Evolutionary conservation across 257 asterid species (phyloP).

Genomic region (Rauvolfia tetraphylla): DNA sequence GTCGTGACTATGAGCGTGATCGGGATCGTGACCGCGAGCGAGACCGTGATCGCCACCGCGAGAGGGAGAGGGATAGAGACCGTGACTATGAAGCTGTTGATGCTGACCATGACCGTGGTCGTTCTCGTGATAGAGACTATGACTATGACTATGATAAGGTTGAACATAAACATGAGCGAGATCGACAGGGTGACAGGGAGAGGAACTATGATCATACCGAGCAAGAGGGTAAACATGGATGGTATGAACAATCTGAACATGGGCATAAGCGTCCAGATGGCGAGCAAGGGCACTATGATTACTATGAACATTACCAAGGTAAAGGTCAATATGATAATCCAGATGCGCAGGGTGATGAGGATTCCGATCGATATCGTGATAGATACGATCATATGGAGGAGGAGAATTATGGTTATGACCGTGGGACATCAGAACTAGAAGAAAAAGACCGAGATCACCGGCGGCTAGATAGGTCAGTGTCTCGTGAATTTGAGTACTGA

Average conservation of each 20-base stretch:
- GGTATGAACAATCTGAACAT: conserved; percentile 47
- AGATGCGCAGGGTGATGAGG: conserved; percentile 51
- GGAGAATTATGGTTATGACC: conserved; percentile 61
- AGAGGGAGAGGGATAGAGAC: conserved; percentile 31
- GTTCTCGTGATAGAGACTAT: conserved; percentile 32
- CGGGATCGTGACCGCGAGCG: conserved; percentile 41
- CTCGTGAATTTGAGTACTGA: conserved; percentile 38
- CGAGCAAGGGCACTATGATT: conserved; percentile 51
- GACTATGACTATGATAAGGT: conserved; percentile 31
- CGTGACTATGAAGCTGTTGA: conserved; percentile 28
- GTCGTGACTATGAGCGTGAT: conserved; percentile 42
- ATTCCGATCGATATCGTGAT: conserved; percentile 49
- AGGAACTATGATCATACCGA: conserved; percentile 55
- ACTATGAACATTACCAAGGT: conserved; percentile 49
- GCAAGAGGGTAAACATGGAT: conserved; percentile 48
- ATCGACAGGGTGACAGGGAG: conserved; percentile 51
- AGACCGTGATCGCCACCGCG: conserved; percentile 31
- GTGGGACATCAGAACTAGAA: conserved; percentile 45
- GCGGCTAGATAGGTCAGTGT: conserved; percentile 53
- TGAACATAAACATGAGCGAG: conserved; percentile 34
- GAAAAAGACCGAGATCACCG: conserved; percentile 44
- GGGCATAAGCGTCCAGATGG: conserved; percentile 43
- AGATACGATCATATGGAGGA: conserved; percentile 75
- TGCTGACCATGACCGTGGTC: conserved; percentile 32
- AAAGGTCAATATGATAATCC: conserved; percentile 40